Evolutionary conservation across 2,329 filamentous ascomycete species (phyloP).

Genomic region (Graphiopsis chlorocephala): DNA sequence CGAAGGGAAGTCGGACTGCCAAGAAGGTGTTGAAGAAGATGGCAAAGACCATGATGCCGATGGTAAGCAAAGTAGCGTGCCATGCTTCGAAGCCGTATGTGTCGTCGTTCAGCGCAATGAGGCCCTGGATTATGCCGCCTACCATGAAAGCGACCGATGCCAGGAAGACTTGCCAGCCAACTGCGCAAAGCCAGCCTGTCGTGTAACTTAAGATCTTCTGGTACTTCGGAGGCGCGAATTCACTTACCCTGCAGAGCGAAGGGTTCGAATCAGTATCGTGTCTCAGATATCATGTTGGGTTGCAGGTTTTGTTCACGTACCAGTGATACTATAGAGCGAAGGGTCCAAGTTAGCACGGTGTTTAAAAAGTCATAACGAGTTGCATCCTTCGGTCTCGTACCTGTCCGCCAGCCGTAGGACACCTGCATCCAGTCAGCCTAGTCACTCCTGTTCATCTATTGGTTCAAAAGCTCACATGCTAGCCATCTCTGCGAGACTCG

Average conservation of each 20-base stretch:
- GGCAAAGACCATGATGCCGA: constrained; percentile 24
- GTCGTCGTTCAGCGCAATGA: constrained; percentile 43
- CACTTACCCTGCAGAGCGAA: constrained; percentile 21
- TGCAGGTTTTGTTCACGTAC: not conserved
- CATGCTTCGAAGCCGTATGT: constrained; percentile 35
- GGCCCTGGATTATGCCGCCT: constrained; percentile 40
- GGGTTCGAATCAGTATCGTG: not conserved
- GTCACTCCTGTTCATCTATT: too few species aligned
- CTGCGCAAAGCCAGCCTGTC: constrained; percentile 29
- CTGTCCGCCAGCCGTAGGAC: constrained; percentile 25
- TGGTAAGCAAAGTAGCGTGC: constrained; percentile 45
- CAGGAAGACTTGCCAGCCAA: constrained; percentile 43
- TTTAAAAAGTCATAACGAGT: not conserved
- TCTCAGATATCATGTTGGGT: not conserved
- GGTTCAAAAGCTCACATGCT: constrained; percentile 3
- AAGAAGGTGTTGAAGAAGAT: constrained; percentile 32
- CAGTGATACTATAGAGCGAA: constrained; percentile 20
- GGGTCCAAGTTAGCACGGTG: not conserved
- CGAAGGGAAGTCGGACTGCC: constrained; percentile 27
- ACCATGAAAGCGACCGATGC: constrained; percentile 44
- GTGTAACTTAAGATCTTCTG: constrained; percentile 28
- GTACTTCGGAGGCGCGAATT: constrained; percentile 27
- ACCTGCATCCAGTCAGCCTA: not conserved
- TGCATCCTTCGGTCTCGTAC: not conserved
- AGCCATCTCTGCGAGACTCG: constrained; percentile 23